Evolutionary conservation across 768 basidiomycete species (phyloP).

Genomic region (Hydnomerulius pinastri): DNA sequence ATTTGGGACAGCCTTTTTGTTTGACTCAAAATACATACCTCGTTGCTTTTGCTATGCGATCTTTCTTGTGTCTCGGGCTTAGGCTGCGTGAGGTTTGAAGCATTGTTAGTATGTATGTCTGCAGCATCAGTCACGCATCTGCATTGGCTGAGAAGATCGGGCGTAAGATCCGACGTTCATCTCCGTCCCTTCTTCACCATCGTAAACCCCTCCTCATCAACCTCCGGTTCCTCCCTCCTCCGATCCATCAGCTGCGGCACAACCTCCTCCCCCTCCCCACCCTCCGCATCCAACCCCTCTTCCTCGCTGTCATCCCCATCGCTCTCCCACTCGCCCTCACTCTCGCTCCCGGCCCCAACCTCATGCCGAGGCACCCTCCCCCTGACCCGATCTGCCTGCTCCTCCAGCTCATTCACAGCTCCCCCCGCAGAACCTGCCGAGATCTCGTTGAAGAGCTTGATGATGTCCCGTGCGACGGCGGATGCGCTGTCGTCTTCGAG

Average conservation of each 20-base stretch:
- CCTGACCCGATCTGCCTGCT: slow-evolving; percentile 54
- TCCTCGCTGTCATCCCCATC: slow-evolving; percentile 41
- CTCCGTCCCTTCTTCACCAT: slow-evolving; percentile 61
- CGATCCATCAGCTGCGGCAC: slow-evolving; percentile 57
- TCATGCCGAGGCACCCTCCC: slow-evolving; percentile 58
- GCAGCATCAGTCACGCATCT: too few species aligned
- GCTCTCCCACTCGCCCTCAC: slow-evolving; percentile 47
- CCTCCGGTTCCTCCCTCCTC: slow-evolving; percentile 57
- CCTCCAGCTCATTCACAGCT: slow-evolving; percentile 68
- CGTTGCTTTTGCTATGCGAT: too few species aligned
- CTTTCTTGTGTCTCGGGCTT: too few species aligned
- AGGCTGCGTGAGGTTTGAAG: too few species aligned
- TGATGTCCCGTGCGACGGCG: slow-evolving; percentile 69
- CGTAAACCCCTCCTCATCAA: slow-evolving; percentile 94
- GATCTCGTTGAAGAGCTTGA: slow-evolving; percentile 65
- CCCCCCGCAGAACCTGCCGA: slow-evolving; percentile 44
- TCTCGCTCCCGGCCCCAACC: slow-evolving; percentile 39
- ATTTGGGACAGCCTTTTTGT: too few species aligned
- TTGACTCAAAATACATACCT: too few species aligned
- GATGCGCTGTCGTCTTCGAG: slow-evolving; percentile 87
- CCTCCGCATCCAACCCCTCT: slow-evolving; percentile 44
- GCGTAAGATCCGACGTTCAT: too few species aligned
- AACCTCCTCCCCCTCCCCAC: slow-evolving; percentile 49
- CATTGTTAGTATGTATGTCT: too few species aligned
- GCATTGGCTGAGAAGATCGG: too few species aligned